Conservation (phyloP, 495 filamentous ascomycete genomes). For the Talaromyces borbonicus region DNA sequence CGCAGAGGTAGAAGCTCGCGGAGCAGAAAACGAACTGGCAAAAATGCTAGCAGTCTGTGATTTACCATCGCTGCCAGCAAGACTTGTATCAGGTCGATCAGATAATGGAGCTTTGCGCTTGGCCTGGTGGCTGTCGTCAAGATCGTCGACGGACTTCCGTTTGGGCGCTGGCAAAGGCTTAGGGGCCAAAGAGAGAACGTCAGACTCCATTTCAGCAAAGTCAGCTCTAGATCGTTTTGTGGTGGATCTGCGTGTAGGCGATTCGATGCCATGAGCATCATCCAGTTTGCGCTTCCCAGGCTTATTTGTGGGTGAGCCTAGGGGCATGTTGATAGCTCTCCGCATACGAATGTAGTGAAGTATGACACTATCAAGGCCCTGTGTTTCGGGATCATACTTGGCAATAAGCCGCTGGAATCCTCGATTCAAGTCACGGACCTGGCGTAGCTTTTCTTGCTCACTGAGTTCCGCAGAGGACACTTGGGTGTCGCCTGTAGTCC, state of each 20-base stretch:
- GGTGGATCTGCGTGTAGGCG: neutral
- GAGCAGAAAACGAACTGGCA: constrained; percentile 30
- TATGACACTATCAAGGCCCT: constrained; percentile 25
- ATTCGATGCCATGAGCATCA: neutral
- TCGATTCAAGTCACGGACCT: constrained; percentile 21
- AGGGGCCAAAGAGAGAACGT: neutral
- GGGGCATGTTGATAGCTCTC: constrained; percentile 22
- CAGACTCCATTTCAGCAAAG: neutral
- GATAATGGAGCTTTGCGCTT: neutral
- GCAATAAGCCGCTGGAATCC: constrained; percentile 24
- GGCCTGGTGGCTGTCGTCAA: neutral
- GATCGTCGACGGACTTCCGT: constrained; percentile 4
- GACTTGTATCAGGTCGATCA: constrained; percentile 1
- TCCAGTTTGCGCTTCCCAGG: constrained; percentile 7
- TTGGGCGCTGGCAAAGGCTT: neutral
- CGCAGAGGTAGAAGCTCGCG: constrained; percentile 6
- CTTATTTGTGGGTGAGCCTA: constrained; percentile 8
- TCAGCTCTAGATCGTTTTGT: constrained; percentile 14
- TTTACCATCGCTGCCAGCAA: constrained; percentile 5
- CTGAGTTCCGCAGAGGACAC: neutral
- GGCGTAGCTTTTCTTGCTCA: neutral
- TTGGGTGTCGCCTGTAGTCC: neutral
- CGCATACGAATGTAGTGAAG: constrained; percentile 28
- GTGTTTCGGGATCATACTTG: constrained; percentile 16
- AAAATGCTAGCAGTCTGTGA: constrained; percentile 32